These are phyloP conservation scores for Cystobasidium sp. DNA, from an alignment of 1,284 basidiomycete genomes.

Conservation along the genomic window DNA sequence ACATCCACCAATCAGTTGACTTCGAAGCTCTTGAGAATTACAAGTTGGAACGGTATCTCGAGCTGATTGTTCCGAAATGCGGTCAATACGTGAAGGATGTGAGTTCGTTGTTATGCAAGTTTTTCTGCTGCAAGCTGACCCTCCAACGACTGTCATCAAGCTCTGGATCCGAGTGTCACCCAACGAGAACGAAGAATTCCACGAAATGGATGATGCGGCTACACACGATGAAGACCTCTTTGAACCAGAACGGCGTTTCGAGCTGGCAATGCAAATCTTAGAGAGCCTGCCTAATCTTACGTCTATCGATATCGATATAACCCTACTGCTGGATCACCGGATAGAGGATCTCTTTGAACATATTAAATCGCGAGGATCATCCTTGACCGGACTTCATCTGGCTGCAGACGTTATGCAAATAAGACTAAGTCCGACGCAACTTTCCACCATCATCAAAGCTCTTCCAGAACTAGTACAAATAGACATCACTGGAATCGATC, in stretches of 20 bases:
- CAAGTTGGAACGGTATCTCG: slow-evolving; percentile 11
- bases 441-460: slow-evolving; percentile 6
- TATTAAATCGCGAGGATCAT: slow-evolving; percentile 13
- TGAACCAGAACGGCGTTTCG: slow-evolving; percentile 19
- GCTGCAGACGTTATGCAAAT: slow-evolving; percentile 14
- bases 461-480: slow-evolving; percentile 12
- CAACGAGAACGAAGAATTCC: slow-evolving; percentile 34
- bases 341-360: slow-evolving; percentile 8
- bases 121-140: background rate
- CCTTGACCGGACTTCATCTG: slow-evolving; percentile 4
- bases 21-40: slow-evolving; percentile 31
- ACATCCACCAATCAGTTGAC: slow-evolving; percentile 24
- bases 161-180: slow-evolving; percentile 34
- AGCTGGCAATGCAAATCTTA: slow-evolving; percentile 15
- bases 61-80: slow-evolving; percentile 34
- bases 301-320: slow-evolving; percentile 27
- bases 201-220: slow-evolving; percentile 12
- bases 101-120: background rate
- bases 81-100: slow-evolving; percentile 35
- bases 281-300: slow-evolving; percentile 16
- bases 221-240: slow-evolving; percentile 7
- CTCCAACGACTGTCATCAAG: background rate
- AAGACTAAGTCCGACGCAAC: slow-evolving; percentile 5
- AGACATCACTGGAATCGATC: slow-evolving; percentile 31
- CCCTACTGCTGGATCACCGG: background rate